Conservation (phyloP, 768 basidiomycete genomes). For the Lactarius hatsudake region DNA sequence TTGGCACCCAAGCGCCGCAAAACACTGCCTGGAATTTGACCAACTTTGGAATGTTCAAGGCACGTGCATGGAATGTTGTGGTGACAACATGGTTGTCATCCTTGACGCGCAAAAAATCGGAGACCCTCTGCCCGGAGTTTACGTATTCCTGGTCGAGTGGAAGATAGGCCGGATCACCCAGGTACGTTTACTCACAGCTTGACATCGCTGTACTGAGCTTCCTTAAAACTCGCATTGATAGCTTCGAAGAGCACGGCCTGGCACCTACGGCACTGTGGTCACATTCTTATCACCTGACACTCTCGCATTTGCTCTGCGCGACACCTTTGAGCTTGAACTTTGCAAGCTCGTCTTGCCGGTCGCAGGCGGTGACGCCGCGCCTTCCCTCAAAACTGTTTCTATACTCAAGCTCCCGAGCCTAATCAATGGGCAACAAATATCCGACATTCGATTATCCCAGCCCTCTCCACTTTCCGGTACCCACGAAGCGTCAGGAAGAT, state of each 20-base stretch:
- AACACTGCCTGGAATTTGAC: constrained; percentile 6
- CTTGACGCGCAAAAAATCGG: neutral
- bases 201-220: neutral
- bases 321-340: constrained; percentile 2
- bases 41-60: neutral
- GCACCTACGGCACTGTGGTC: constrained; percentile 8
- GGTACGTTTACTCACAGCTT: neutral
- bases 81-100: constrained; percentile 17
- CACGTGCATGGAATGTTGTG: constrained; percentile 14
- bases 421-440: neutral
- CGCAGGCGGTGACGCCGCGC: neutral
- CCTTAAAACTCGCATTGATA: neutral
- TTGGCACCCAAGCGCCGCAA: constrained; percentile 4
- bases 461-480: constrained; percentile 8
- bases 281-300: constrained; percentile 14
- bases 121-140: neutral
- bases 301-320: neutral
- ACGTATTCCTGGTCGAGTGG: constrained; percentile 15
- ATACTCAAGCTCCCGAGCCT: constrained; percentile 8
- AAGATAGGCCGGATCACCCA: constrained; percentile 13
- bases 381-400: constrained; percentile 8
- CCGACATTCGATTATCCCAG: constrained; percentile 9
- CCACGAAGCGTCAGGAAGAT: neutral
- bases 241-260: neutral
- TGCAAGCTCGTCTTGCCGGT: constrained; percentile 4